These are phyloP conservation scores for Rhododendron griersonianum DNA, from an alignment of 148 eudicot species.

Conservation along the genomic window DNA sequence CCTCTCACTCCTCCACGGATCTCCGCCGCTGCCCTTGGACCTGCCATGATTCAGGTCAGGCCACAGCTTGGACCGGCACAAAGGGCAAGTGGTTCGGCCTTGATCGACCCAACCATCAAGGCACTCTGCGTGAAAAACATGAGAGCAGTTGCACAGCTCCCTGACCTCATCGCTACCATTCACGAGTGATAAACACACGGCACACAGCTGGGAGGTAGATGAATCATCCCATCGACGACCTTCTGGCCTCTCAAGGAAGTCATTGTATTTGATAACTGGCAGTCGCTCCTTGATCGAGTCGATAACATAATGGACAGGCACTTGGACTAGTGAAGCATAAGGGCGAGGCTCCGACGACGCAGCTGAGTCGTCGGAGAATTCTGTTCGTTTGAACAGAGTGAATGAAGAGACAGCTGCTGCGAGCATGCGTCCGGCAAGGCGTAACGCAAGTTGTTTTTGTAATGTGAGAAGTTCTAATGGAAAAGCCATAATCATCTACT, in stretches of 20 bases:
- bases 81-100: background rate
- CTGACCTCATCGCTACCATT: constrained; percentile 4
- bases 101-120: constrained; percentile 2
- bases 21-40: background rate
- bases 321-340: background rate
- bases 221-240: background rate
- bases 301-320: background rate
- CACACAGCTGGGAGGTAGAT: background rate
- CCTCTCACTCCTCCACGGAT: constrained; percentile 21
- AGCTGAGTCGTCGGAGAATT: background rate
- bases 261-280: background rate
- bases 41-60: background rate
- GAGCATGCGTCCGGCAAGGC: background rate
- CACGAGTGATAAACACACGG: constrained; percentile 10
- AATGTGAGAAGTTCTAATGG: background rate
- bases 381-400: background rate
- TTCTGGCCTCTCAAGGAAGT: background rate
- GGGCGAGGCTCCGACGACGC: background rate
- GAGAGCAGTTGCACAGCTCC: background rate
- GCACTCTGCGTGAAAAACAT: constrained; percentile 2
- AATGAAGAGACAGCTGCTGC: background rate
- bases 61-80: constrained; percentile 13
- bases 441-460: background rate
- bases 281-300: background rate
- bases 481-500: background rate